Base-by-base conservation (phyloP, 73 alveolate genomes). In the Paramecium biaurelia region DNA sequence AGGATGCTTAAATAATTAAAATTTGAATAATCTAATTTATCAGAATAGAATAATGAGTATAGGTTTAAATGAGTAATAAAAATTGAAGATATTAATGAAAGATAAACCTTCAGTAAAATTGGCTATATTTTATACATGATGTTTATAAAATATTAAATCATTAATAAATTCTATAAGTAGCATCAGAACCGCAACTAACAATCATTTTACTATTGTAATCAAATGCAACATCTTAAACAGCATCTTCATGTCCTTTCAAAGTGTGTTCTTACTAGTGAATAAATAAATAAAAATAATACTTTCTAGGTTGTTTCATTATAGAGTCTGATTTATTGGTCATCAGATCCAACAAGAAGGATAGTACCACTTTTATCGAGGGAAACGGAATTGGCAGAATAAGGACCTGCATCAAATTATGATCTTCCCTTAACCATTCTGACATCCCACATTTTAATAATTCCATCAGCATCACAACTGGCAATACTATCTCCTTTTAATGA, bases 381-480 rank as follows among this genome's bases (percentile, higher is more conserved):
- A 32, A 98, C 98, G 12, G 97, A 86, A 93, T 99, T 99, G 45
- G 99, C 99, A 20, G 99, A 96, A 63, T 97, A 97, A 82, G 96
- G 95, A 30, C 99, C 99, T 85, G 97, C 97, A 89, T 98, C 99
- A 85, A 97, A 95, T 92, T 97, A 94, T 45, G 96, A 92, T 85
- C 96, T 92, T 92, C 98, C 99, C 58, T 97, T 96, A 18, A 99
- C 99, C 97, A 98, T 98, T 92, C 99, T 96, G 30, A 98, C 99
- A 96, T 99, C 99, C 99, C 99, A 99, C 72, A 99, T 92, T 95
- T 98, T 98, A 28, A 97, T 98, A 37, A 98, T 97, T 74, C 99
- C 99, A 93, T 99, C 99, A 15, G 99, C 99, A 93, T 99, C 99
- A 57, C 99, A 95, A n/a, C 99, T 96, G 21, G 99, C 99, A 32